Conservation (phyloP, 2,329 filamentous ascomycete genomes). For the Fonsecaea erecta region DNA sequence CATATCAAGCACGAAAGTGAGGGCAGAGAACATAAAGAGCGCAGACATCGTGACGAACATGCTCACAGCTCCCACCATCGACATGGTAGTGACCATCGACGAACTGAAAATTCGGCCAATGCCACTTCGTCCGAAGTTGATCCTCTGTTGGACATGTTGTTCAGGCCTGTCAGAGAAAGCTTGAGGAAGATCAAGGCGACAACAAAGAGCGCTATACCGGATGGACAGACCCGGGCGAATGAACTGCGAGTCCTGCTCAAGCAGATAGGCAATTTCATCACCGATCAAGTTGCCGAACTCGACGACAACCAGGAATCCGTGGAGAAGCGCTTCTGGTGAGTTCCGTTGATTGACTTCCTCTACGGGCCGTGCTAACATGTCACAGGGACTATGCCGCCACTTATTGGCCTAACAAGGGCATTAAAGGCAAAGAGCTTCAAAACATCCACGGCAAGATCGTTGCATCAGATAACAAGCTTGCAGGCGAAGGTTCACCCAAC, state of each 20-base stretch:
- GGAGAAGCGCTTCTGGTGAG: slow-evolving; percentile 53
- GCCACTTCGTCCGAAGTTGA: slow-evolving; percentile 44
- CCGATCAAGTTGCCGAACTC: slow-evolving; percentile 42
- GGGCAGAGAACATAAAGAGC: slow-evolving; percentile 36
- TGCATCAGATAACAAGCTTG: slow-evolving; percentile 37
- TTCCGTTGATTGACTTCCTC: slow-evolving; percentile 18
- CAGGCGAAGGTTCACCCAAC: slow-evolving; percentile 37
- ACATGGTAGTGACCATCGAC: slow-evolving; percentile 36
- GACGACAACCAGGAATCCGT: slow-evolving; percentile 47
- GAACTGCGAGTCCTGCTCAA: slow-evolving; percentile 51
- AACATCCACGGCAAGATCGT: slow-evolving; percentile 38
- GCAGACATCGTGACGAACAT: slow-evolving; percentile 37
- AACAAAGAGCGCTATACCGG: slow-evolving; percentile 52
- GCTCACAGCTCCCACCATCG: slow-evolving; percentile 36
- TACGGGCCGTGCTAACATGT: slow-evolving; percentile 37
- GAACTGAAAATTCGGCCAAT: slow-evolving; percentile 46
- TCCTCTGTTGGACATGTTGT: slow-evolving; percentile 51
- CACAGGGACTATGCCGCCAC: slow-evolving; percentile 52
- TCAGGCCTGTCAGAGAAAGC: slow-evolving; percentile 52
- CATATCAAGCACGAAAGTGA: slow-evolving; percentile 41
- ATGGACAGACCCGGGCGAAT: slow-evolving; percentile 49
- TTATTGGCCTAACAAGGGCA: slow-evolving; percentile 55
- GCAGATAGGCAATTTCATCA: slow-evolving; percentile 54
- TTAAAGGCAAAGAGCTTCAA: slow-evolving; percentile 36
- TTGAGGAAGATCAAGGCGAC: slow-evolving; percentile 51